Percentiles rank a stretch among this genome's conserved stretches.
These are phyloP conservation scores for Cytauxzoon felis DNA, from an alignment of 169 alveolate genomes.

Conservation along the genomic window DNA sequence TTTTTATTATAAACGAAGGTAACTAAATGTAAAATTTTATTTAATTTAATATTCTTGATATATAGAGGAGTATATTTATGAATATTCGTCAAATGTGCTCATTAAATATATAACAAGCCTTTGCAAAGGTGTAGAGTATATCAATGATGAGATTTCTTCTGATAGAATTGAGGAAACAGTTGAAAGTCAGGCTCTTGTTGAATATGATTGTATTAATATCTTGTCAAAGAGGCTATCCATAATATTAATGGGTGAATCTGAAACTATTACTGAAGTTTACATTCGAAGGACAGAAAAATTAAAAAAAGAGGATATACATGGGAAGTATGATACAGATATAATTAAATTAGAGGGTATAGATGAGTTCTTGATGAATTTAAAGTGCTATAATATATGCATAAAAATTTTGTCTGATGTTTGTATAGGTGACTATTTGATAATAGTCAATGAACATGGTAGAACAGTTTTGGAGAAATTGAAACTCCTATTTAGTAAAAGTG, in stretches of 20 bases:
- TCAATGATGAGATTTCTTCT: not conserved
- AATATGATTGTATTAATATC: slow-evolving; percentile 24
- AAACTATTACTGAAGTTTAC: not conserved
- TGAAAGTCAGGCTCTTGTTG: slow-evolving; percentile 51
- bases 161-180: slow-evolving; percentile 35
- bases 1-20: not conserved
- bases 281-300: too few species aligned
- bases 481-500: too few species aligned
- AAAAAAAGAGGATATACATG: too few species aligned
- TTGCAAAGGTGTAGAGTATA: slow-evolving; percentile 38
- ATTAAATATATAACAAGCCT: slow-evolving; percentile 26
- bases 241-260: not conserved
- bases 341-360: too few species aligned
- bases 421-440: too few species aligned
- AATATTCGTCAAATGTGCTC: slow-evolving; percentile 8
- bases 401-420: too few species aligned
- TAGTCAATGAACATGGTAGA: not conserved
- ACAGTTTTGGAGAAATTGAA: slow-evolving; percentile 7
- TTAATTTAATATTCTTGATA: too few species aligned
- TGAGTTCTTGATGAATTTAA: too few species aligned
- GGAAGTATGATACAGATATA: too few species aligned
- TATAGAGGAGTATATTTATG: not conserved
- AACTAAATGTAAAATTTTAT: too few species aligned
- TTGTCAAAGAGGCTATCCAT: slow-evolving; percentile 10
- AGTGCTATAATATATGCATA: too few species aligned